These are phyloP conservation scores for Yarrowia sp. DNA, from an alignment of 805 yeast species.

Conservation along the genomic window DNA sequence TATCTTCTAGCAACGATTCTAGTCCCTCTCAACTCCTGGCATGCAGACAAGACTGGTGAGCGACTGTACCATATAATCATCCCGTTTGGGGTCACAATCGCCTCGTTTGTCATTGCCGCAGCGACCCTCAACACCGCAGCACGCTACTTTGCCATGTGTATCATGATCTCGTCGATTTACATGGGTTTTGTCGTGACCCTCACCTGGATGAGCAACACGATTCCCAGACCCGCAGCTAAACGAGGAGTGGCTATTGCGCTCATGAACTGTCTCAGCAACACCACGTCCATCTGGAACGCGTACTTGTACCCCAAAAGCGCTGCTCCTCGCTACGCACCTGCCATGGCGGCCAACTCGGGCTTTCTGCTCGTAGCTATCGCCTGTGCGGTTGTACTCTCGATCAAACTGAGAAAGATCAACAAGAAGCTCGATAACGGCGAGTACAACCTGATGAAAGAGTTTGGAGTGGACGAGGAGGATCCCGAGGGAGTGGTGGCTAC, in stretches of 20 bases:
- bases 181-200: slow-evolving; percentile 61
- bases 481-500: slow-evolving; percentile 14
- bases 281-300: slow-evolving; percentile 42
- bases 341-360: slow-evolving; percentile 40
- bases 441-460: slow-evolving; percentile 40
- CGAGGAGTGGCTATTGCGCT: slow-evolving; percentile 64
- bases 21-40: slow-evolving; percentile 61
- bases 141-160: slow-evolving; percentile 63
- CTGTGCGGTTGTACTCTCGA: slow-evolving; percentile 16
- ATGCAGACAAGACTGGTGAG: slow-evolving; percentile 65
- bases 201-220: slow-evolving; percentile 63
- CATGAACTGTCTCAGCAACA: slow-evolving; percentile 52
- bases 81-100: slow-evolving; percentile 55
- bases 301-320: slow-evolving; percentile 41
- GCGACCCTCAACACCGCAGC: slow-evolving; percentile 62
- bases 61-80: slow-evolving; percentile 58
- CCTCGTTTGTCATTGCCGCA: slow-evolving; percentile 40
- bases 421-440: slow-evolving; percentile 41
- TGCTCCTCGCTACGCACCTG: slow-evolving; percentile 40
- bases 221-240: slow-evolving; percentile 65
- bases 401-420: slow-evolving; percentile 39
- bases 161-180: slow-evolving; percentile 62
- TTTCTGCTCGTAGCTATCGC: slow-evolving; percentile 38
- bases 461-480: slow-evolving; percentile 38
- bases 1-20: slow-evolving; percentile 59